Evolutionary conservation across 805 yeast genomes (phyloP), one percentile per base, ranked within the genome.

Genomic region (Ogataea minuta): DNA sequence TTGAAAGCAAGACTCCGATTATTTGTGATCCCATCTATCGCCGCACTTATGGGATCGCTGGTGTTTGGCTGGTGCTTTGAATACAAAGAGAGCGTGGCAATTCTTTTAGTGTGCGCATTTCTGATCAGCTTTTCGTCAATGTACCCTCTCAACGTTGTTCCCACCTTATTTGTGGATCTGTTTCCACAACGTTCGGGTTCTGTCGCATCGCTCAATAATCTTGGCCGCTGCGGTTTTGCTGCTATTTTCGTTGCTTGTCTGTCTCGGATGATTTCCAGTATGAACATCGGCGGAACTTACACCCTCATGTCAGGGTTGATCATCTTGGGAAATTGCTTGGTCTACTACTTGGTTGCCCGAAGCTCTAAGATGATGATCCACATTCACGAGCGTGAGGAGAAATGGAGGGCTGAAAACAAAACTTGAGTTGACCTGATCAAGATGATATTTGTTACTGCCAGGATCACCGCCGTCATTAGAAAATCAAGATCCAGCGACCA

Each of bases 41-140:
- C 67, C 2, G 48, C 76, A 5, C 53, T 73, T 3, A 48, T 59
- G 19, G 68, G 67, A 0, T 49, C 75, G 0, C 43, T 81, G 1
- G 60, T 78, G 19, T 84, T 74, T 59, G 95, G 95, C 1, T 87
- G 95, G 95, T 76, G 87, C 44, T 53, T 86, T 10, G 66, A 74
- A 24, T 60, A 62, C 19, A 59, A 65, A 20, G 69, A 71, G 4
- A 66, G 68, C 28, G 60, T 80, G 23, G 70, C 80, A 0, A 75
- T 77, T 0, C 76, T 84, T 5, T 62, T 86, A 11, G 70, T 85
- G 1, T 64, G 76, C 43, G 67, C 81, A 5, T 79, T 77, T 31
- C 56, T 81, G 37, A 67, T 77, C 2, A 78, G 90, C 6, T 59
- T 71, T 44, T 71, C 80, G n/a, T 68, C 81, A 4, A 72, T 81